Conservation (phyloP, 2,329 filamentous ascomycete genomes). For the Diaporthe citri region DNA sequence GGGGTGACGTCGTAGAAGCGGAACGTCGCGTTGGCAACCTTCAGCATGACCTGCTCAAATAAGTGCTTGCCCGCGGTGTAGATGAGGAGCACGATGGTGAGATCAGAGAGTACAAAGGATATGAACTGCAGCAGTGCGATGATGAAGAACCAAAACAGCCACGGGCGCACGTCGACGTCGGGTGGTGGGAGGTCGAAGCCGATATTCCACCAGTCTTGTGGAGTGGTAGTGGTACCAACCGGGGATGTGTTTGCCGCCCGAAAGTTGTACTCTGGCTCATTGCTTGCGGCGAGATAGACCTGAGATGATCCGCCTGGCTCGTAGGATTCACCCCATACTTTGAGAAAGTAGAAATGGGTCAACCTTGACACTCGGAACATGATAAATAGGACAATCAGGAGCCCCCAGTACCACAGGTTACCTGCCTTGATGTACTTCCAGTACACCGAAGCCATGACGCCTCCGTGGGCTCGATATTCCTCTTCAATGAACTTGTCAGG, state of each 20-base stretch:
- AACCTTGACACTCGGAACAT: conserved; percentile 75
- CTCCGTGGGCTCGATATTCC: conserved; percentile 79
- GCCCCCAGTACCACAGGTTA: conserved; percentile 78
- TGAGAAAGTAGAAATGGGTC: conserved; percentile 82
- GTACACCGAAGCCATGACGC: conserved; percentile 82
- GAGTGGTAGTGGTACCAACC: conserved; percentile 27
- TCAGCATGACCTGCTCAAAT: conserved; percentile 78
- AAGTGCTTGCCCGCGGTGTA: conserved; percentile 82
- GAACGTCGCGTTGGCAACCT: conserved; percentile 85
- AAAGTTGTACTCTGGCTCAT: conserved; percentile 22
- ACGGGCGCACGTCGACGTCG: conserved; percentile 74
- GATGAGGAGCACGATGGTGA: conserved; percentile 80
- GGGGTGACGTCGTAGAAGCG: conserved; percentile 93
- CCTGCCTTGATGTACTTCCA: conserved; percentile 89
- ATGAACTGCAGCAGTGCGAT: conserved; percentile 74
- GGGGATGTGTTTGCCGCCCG: not conserved
- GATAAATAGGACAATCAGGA: conserved; percentile 73
- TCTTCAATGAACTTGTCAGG: conserved; percentile 81
- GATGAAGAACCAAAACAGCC: conserved; percentile 78
- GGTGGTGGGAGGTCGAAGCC: conserved; percentile 73
- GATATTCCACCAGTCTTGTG: conserved; percentile 45
- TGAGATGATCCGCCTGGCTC: conserved; percentile 46
- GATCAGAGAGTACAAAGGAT: conserved; percentile 71
- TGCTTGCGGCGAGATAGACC: conserved; percentile 34
- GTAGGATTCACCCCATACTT: conserved; percentile 88